Evolutionary conservation across 1,139 yeast genomes (phyloP).

Genomic region (Blastobotrys elegans): DNA sequence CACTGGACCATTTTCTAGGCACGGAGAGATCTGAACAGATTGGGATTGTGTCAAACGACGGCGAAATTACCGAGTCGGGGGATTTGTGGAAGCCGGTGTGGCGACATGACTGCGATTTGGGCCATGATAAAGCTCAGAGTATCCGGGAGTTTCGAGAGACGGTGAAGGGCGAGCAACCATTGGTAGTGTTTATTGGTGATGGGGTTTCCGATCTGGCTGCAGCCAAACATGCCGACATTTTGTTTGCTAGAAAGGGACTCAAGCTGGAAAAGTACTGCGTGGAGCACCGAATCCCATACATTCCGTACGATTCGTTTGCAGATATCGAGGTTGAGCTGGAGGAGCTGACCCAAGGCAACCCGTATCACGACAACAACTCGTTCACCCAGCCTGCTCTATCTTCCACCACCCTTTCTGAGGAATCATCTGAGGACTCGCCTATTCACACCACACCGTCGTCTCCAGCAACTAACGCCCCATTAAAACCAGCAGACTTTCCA

Average conservation of each 20-base stretch:
- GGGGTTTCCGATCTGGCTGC: slow-evolving; percentile 45
- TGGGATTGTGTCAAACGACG: slow-evolving; percentile 58
- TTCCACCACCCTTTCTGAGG: background rate
- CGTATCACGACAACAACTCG: slow-evolving; percentile 22
- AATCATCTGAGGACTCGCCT: background rate
- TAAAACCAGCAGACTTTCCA: background rate
- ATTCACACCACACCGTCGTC: slow-evolving; percentile 1
- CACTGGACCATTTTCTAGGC: slow-evolving; percentile 55
- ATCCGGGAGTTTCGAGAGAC: slow-evolving; percentile 14
- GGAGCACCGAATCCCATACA: slow-evolving; percentile 39
- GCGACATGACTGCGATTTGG: slow-evolving; percentile 57
- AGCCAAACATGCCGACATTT: slow-evolving; percentile 41
- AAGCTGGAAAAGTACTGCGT: slow-evolving; percentile 40
- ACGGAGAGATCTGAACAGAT: slow-evolving; percentile 49
- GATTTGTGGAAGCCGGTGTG: slow-evolving; percentile 54
- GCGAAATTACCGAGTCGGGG: slow-evolving; percentile 38
- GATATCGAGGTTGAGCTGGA: slow-evolving; percentile 38
- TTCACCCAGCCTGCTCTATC: background rate
- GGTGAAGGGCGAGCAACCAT: slow-evolving; percentile 27
- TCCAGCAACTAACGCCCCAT: background rate
- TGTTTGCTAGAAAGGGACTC: slow-evolving; percentile 42
- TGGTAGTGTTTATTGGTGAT: slow-evolving; percentile 41
- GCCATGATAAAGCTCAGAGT: slow-evolving; percentile 62
- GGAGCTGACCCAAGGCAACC: slow-evolving; percentile 31
- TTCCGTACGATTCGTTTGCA: slow-evolving; percentile 40